Percentiles rank a stretch among this genome's conserved stretches.
Conservation (phyloP, 129 eudicot genomes). For the Flaveria brownii region DNA sequence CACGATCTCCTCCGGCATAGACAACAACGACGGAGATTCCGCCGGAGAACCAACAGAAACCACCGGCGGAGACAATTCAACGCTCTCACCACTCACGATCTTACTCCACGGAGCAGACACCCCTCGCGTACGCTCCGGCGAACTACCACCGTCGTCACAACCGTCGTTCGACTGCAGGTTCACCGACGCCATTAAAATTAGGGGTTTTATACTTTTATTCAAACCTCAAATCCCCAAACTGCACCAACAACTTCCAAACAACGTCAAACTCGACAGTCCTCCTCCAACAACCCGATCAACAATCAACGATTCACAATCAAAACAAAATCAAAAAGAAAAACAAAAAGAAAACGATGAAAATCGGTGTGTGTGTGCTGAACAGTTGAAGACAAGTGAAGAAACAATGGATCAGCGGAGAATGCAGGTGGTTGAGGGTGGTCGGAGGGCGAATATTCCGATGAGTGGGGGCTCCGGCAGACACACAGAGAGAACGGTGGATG, state of each 20-base stretch:
- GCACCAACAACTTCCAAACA: background rate
- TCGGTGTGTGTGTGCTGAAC: slow-evolving; percentile 7
- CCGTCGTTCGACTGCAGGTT: slow-evolving; percentile 28
- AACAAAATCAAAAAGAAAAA: slow-evolving; percentile 1
- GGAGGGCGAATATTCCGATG: slow-evolving; percentile 28
- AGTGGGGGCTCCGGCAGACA: slow-evolving; percentile 19
- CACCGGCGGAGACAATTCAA: slow-evolving; percentile 27
- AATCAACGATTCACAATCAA: background rate
- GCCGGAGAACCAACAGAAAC: slow-evolving; percentile 32
- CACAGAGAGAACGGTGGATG: slow-evolving; percentile 6
- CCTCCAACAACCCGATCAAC: slow-evolving; percentile 19
- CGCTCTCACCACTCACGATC: slow-evolving; percentile 38
- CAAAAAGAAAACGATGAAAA: slow-evolving; percentile 23
- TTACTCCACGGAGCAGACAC: slow-evolving; percentile 47
- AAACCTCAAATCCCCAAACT: slow-evolving; percentile 6
- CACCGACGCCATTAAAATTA: slow-evolving; percentile 31
- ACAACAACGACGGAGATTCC: slow-evolving; percentile 19
- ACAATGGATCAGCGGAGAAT: slow-evolving; percentile 15
- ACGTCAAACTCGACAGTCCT: slow-evolving; percentile 7
- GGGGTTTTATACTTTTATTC: slow-evolving; percentile 23
- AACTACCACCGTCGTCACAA: slow-evolving; percentile 27
- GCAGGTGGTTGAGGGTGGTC: slow-evolving; percentile 19
- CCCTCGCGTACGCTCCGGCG: slow-evolving; percentile 26
- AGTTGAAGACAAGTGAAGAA: background rate
- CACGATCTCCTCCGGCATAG: slow-evolving; percentile 30